Evolutionary conservation across 805 yeast genomes (phyloP).

Genomic region (Schwanniomyces sp.): DNA sequence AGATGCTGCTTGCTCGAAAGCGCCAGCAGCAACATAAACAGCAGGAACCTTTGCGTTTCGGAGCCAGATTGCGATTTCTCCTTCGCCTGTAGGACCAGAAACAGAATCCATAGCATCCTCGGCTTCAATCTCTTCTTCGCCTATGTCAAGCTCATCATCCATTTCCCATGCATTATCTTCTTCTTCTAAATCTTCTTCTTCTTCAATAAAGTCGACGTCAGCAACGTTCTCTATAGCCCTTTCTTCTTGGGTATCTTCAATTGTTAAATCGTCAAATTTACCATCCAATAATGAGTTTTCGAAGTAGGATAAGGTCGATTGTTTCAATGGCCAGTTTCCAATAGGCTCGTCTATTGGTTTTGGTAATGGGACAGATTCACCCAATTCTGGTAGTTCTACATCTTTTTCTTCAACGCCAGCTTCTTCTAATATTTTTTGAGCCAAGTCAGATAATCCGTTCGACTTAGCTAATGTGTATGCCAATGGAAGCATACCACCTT

Average conservation of each 20-base stretch:
- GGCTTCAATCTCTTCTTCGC: constrained; percentile 45
- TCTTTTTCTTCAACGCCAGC: constrained; percentile 65
- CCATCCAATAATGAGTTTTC: constrained; percentile 78
- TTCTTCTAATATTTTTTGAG: constrained; percentile 67
- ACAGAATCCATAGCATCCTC: constrained; percentile 13
- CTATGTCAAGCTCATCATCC: constrained; percentile 75
- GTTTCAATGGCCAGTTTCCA: constrained; percentile 81
- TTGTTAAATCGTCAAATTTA: constrained; percentile 62
- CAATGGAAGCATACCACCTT: constrained; percentile 79
- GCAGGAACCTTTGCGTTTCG: constrained; percentile 89
- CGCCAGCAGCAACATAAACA: constrained; percentile 92
- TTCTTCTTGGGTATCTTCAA: constrained; percentile 41
- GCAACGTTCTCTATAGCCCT: constrained; percentile 16
- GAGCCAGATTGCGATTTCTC: constrained; percentile 78
- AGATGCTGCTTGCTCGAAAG: constrained; percentile 94
- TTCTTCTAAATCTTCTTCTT: constrained; percentile 47
- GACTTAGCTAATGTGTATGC: constrained; percentile 93
- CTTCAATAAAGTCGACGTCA: constrained; percentile 32
- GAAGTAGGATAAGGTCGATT: constrained; percentile 72
- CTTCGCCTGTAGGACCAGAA: constrained; percentile 38
- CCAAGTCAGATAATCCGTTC: constrained; percentile 75
- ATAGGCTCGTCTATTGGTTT: constrained; percentile 46
- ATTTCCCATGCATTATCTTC: constrained; percentile 79
- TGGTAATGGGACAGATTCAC: constrained; percentile 43
- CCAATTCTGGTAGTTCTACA: constrained; percentile 60